Evolutionary conservation across 306 rosid genomes (phyloP).

Genomic region (Trichosanthes truncata): DNA sequence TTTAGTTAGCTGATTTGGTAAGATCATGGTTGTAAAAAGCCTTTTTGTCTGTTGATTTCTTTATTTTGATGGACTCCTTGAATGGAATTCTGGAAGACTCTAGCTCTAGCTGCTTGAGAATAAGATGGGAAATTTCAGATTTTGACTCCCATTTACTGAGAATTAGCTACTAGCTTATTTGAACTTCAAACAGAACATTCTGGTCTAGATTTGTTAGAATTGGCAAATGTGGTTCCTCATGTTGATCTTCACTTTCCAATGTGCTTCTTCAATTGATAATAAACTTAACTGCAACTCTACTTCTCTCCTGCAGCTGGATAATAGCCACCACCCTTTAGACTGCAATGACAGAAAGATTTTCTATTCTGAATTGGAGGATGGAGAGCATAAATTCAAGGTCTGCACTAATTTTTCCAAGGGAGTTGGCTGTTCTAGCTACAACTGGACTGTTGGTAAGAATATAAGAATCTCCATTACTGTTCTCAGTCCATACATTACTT

Average conservation of each 20-base stretch:
- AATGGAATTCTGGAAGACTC: background rate
- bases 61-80: background rate
- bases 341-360: slow-evolving; percentile 39
- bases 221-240: background rate
- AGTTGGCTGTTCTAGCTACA: slow-evolving; percentile 47
- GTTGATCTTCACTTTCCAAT: background rate
- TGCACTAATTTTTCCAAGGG: slow-evolving; percentile 45
- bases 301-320: slow-evolving; percentile 54
- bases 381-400: slow-evolving; percentile 62
- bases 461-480: slow-evolving; percentile 17
- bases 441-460: slow-evolving; percentile 76
- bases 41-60: background rate
- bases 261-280: background rate
- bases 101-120: background rate
- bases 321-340: slow-evolving; percentile 28
- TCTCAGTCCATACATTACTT: background rate
- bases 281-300: background rate
- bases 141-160: background rate
- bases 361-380: slow-evolving; percentile 58
- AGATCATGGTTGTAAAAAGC: background rate
- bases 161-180: background rate
- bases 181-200: background rate
- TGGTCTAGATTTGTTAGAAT: background rate
- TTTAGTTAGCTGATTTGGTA: background rate
- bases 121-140: background rate